Base-by-base conservation (phyloP, 139 green algal species). In the Axilococcus clingmanii region DNA sequence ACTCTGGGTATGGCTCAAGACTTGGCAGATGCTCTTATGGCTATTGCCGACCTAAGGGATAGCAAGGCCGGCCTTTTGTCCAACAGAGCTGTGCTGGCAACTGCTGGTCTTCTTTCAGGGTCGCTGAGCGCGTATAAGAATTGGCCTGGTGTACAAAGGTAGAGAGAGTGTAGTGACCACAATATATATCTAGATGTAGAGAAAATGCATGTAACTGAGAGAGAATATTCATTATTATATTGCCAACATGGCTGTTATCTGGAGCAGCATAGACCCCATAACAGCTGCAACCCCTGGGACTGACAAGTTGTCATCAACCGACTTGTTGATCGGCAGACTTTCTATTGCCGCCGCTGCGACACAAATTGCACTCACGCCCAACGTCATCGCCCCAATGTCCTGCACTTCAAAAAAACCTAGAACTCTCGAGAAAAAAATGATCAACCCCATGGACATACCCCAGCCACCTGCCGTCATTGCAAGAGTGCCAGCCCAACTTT, bases 251-350 rank as follows among this genome's bases (percentile, higher is more conserved):
- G n/a, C n/a, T n/a, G n/a, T n/a, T n/a, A 34, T 17, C 42, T 43
- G 30, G 7, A 72, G 16, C 40, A 33, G 48, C 57, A 23, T 35
- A 69, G 4, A 28, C 3, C 63, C 75, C 24, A 80, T 17, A 15
- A 59, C 43, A 11, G 65, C 65, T 3, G 78, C 69, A 8, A 78
- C 52, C 4, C 64, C 37, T 3, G 88, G 88, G n/a, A 96, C 88
- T 12, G 76, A 82, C 19, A 96, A 49, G 61, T 96, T 96, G 63
- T 96, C 88, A 57, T 96, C 88, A 7, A 95, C n/a, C 20, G 53
- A 50, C 4, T 65, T 48, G 55, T 82, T 87, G 33, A 93, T 65
- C 2, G 88, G 88, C 67, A 96, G 66, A 9, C 77, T 83, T 68
- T 96, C 88, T 8, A 92, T 72, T 20, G 81, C 4, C 0, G 87